phyloP scores from a whole-genome alignment of 176 grass and related monocot species.

The Oryza glumipatula region DNA sequence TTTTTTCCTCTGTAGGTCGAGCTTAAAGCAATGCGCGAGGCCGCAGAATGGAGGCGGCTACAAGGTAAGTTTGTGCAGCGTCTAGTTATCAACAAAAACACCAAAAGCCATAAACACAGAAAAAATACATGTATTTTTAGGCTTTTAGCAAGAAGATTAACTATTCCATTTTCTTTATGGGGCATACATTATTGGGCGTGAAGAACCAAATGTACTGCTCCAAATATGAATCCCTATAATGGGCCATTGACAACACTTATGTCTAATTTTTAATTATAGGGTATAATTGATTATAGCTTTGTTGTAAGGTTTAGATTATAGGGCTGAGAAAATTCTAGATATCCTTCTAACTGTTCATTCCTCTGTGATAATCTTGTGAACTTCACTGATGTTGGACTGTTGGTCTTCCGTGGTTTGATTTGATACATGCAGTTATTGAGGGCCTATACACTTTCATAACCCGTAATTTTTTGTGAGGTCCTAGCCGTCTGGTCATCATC shows the following conservation, averaged over 20 bases:
- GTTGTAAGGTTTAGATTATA: background rate
- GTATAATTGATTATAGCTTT: background rate
- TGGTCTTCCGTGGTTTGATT: background rate
- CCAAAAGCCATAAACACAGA: background rate
- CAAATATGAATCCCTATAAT: background rate
- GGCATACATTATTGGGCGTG: background rate
- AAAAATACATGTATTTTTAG: background rate
- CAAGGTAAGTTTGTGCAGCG: conserved; percentile 59
- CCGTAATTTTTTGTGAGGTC: background rate
- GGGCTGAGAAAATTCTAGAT: conserved; percentile 6
- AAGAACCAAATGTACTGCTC: conserved; percentile 5
- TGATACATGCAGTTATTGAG: background rate
- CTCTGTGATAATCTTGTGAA: background rate
- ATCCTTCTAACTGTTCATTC: background rate
- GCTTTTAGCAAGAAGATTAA: background rate
- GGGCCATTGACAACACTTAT: background rate
- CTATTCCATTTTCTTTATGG: background rate
- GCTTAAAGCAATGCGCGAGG: conserved; percentile 82
- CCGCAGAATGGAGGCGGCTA: conserved; percentile 90
- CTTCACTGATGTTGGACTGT: background rate
- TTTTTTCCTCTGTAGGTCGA: conserved; percentile 58
- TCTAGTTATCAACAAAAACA: background rate
- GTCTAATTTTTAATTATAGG: background rate
- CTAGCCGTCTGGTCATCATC: background rate
- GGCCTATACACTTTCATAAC: background rate